Base-by-base conservation (phyloP, 2,329 filamentous ascomycete species). In the Fusarium sp. region DNA sequence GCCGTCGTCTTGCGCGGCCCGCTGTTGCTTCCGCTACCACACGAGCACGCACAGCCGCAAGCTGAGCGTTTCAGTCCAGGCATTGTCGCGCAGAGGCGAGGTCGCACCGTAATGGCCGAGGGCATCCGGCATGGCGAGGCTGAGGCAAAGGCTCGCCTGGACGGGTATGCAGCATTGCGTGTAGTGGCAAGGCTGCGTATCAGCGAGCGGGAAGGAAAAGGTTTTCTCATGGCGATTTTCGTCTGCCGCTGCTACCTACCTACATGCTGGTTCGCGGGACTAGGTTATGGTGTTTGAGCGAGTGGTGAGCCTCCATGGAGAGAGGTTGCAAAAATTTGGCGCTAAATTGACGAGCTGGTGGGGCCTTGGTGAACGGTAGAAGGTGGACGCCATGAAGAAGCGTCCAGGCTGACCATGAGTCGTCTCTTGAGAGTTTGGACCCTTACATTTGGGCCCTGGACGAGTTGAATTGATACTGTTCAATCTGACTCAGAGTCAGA, bases 1-100 rank as follows among this genome's bases (percentile, higher is more conserved):
- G 93, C 95, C 52, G 83, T 88, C 74, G 82, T 84, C 75, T 73
- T 81, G 52, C 79, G 77, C 64, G 80, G 79, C 57, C 73, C 75
- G 75, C 76, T 70, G 25, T 77, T 77, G 50, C 80, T 79, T n/a
- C n/a, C n/a, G 74, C 77, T 52, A 29, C 77, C 78, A 50, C 79
- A 79, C 20, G 79, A 81, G 67, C 79, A 80, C n/a, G 77, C 71
- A 63, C 82, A 85, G 31, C 79, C 81, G 31, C 84, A 86, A 63
- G 80, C 78, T 4, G 79, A 77, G 7, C 77, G 71, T 50, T 67
- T 66, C 7, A 80, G 69, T 14, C 68, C 62, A 31, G 70, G 65
- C 29, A 74, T 63, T 2, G 50, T 62, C 63, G 20, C 70, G 36
- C 65, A 57, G 36, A 71, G 61, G 13, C 62, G 74, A 40, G 75